These are phyloP conservation scores for Cornus controversa DNA, from an alignment of 148 eudicot species.

Conservation along the genomic window DNA sequence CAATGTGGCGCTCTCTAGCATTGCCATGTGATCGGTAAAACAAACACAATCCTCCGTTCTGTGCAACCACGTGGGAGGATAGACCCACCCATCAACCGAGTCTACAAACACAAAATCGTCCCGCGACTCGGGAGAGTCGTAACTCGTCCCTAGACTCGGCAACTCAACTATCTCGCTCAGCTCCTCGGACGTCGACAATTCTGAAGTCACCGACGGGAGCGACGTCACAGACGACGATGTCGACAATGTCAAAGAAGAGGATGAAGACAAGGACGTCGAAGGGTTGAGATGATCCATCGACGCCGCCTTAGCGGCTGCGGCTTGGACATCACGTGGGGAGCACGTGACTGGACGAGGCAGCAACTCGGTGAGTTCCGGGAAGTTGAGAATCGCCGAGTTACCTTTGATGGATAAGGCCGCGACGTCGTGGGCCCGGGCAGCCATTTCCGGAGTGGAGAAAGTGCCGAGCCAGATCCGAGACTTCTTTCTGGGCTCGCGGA, in stretches of 20 bases:
- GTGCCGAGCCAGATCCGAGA: slow-evolving; percentile 80
- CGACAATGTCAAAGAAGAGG: slow-evolving; percentile 14
- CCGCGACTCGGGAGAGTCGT: slow-evolving; percentile 37
- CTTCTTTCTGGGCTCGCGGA: slow-evolving; percentile 65
- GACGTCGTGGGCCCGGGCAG: slow-evolving; percentile 79
- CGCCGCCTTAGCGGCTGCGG: slow-evolving; percentile 64
- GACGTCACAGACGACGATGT: slow-evolving; percentile 13
- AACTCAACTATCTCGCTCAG: slow-evolving; percentile 59
- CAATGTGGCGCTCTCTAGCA: too few relatives aligned
- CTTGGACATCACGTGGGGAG: slow-evolving; percentile 59
- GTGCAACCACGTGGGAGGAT: slow-evolving; percentile 12
- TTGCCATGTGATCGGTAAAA: too few relatives aligned
- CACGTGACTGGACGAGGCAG: slow-evolving; percentile 59
- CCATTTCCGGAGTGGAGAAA: slow-evolving; percentile 76
- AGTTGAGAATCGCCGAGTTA: slow-evolving; percentile 56
- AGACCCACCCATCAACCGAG: slow-evolving; percentile 34
- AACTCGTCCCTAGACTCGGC: slow-evolving; percentile 49
- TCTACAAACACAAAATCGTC: slow-evolving; percentile 27
- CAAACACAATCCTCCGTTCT: too few relatives aligned
- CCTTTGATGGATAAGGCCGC: slow-evolving; percentile 65
- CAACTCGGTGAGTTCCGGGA: slow-evolving; percentile 46
- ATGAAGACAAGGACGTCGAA: background rate
- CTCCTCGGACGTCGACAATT: slow-evolving; percentile 25
- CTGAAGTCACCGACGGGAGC: slow-evolving; percentile 8
- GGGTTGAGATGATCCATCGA: slow-evolving; percentile 33